A percentile compares a stretch with the other conserved stretches of the same genome.
Evolutionary conservation across 2,329 filamentous ascomycete species (phyloP).

Genomic region (Aureobasidium sp.): DNA sequence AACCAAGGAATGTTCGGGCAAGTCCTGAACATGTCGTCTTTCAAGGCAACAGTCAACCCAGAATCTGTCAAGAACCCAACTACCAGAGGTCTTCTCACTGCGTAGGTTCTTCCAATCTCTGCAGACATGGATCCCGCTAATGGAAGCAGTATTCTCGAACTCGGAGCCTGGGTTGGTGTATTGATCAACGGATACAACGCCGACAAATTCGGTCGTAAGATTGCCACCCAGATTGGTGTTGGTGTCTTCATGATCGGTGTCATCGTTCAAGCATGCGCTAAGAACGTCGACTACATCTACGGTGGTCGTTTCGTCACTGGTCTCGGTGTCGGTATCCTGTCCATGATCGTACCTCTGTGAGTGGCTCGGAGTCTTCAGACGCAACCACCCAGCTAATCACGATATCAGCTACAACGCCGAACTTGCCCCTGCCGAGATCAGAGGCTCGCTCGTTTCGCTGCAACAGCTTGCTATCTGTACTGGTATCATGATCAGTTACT

Average conservation of each 20-base stretch:
- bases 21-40: slow-evolving; percentile 23
- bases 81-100: slow-evolving; percentile 13
- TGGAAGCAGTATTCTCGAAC: slow-evolving; percentile 53
- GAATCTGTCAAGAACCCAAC: slow-evolving; percentile 9
- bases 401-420: slow-evolving; percentile 24
- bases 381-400: slow-evolving; percentile 15
- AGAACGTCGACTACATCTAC: slow-evolving; percentile 54
- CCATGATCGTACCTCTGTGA: slow-evolving; percentile 58
- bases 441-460: slow-evolving; percentile 43
- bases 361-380: neutral
- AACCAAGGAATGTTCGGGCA: slow-evolving; percentile 25
- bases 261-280: slow-evolving; percentile 58
- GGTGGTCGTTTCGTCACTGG: slow-evolving; percentile 64
- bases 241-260: slow-evolving; percentile 64
- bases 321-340: slow-evolving; percentile 38
- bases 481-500: slow-evolving; percentile 59
- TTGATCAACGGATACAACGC: slow-evolving; percentile 65
- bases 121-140: neutral
- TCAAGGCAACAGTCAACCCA: slow-evolving; percentile 15
- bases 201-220: slow-evolving; percentile 62
- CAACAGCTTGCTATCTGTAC: slow-evolving; percentile 53
- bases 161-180: slow-evolving; percentile 71
- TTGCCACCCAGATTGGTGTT: slow-evolving; percentile 59
- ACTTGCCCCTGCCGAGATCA: slow-evolving; percentile 32
- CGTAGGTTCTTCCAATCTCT: neutral